phyloP scores from a whole-genome alignment of 495 filamentous ascomycete genomes.

The Penicillium bovifimosum region DNA sequence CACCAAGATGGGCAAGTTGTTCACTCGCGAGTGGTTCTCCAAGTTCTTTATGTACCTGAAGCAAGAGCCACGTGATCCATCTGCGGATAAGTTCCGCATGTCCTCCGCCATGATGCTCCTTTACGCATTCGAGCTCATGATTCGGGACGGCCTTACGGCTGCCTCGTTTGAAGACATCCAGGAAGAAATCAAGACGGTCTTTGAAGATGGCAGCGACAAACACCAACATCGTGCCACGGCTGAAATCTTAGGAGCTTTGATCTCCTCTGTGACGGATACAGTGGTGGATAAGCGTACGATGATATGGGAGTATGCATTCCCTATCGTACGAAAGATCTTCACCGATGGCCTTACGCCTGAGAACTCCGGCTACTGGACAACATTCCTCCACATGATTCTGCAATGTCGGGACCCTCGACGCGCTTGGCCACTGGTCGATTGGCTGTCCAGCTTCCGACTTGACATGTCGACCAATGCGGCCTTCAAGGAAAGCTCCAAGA shows the following conservation, averaged over 20 bases:
- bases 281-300: constrained; percentile 59
- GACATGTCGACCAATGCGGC: constrained; percentile 95
- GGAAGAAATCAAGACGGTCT: constrained; percentile 65
- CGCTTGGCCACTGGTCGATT: constrained; percentile 78
- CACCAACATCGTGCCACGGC: constrained; percentile 95
- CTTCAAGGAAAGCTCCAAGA: constrained; percentile 98
- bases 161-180: constrained; percentile 86
- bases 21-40: constrained; percentile 80
- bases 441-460: constrained; percentile 76
- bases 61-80: constrained; percentile 86
- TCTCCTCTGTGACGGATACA: constrained; percentile 68
- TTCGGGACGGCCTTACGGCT: constrained; percentile 59
- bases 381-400: constrained; percentile 81
- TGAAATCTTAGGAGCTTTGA: constrained; percentile 84
- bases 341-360: constrained; percentile 88
- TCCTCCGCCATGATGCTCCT: constrained; percentile 78
- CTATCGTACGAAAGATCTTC: constrained; percentile 80
- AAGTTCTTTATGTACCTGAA: constrained; percentile 90
- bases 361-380: constrained; percentile 90
- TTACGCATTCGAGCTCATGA: constrained; percentile 82
- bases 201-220: constrained; percentile 91
- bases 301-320: constrained; percentile 87
- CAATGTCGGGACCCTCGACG: constrained; percentile 82
- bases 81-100: constrained; percentile 82
- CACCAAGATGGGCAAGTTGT: constrained; percentile 71